These are phyloP conservation scores for Leucaena leucocephala DNA, from an alignment of 306 rosid genomes.

Conservation along the genomic window DNA sequence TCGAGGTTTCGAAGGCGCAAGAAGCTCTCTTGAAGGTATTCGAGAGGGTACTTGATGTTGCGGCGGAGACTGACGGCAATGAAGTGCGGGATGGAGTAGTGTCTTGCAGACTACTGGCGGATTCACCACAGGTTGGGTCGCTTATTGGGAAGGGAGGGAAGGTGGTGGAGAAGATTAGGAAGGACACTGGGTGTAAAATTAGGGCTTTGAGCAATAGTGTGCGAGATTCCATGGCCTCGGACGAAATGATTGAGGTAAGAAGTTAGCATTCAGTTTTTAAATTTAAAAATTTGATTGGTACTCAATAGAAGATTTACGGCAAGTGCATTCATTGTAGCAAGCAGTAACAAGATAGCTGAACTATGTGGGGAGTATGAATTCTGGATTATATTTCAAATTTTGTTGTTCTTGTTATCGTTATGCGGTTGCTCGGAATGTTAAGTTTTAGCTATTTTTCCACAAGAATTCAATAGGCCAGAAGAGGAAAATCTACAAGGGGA, in stretches of 20 bases:
- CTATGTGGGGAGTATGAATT: not conserved
- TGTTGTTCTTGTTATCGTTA: not conserved
- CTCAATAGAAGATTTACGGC: not conserved
- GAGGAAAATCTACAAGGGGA: no score
- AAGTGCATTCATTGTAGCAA: not conserved
- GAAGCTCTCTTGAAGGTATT: conserved; percentile 84
- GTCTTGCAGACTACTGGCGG: conserved; percentile 74
- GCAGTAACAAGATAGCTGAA: conserved; percentile 4
- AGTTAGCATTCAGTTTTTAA: not conserved
- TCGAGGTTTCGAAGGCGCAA: conserved; percentile 66
- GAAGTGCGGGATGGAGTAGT: conserved; percentile 60
- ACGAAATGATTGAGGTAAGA: conserved; percentile 80
- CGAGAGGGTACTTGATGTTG: conserved; percentile 82
- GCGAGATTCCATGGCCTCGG: conserved; percentile 59
- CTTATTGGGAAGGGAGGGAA: conserved; percentile 94
- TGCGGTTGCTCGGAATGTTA: not conserved
- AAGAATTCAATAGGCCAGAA: not conserved
- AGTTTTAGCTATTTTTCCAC: not conserved
- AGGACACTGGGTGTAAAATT: conserved; percentile 75
- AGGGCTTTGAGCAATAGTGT: conserved; percentile 66
- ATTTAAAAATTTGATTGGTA: not conserved
- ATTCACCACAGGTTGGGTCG: conserved; percentile 61
- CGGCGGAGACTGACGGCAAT: conserved; percentile 68
- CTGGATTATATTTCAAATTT: not conserved
- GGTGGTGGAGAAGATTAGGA: conserved; percentile 85